A percentile compares a stretch with the other conserved stretches of the same genome.
Evolutionary conservation across 257 asterid genomes (phyloP).

Genomic region (Solanum rostratum): DNA sequence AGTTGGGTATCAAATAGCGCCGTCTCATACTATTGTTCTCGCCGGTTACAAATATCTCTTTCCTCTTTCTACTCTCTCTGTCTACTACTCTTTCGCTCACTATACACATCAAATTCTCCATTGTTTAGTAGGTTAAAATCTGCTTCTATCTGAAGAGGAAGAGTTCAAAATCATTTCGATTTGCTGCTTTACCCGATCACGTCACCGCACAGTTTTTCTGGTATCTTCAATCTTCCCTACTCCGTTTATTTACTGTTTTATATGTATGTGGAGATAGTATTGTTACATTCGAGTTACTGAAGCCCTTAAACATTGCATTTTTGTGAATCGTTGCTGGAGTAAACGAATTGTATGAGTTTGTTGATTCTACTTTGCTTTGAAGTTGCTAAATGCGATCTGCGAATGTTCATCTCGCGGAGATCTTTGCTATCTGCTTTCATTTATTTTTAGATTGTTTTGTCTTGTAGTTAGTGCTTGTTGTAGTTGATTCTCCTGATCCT

Average conservation of each 20-base stretch:
- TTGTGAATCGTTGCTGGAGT: background rate
- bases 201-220: conserved; percentile 1
- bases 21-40: conserved; percentile 23
- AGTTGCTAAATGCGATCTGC: background rate
- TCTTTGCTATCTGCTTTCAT: background rate
- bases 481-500: background rate
- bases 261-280: background rate
- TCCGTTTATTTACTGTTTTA: background rate
- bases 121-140: background rate
- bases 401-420: background rate
- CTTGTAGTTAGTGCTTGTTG: background rate
- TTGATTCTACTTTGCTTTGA: background rate
- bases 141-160: background rate
- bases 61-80: background rate
- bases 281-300: background rate
- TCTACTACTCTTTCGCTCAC: background rate
- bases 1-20: conserved; percentile 32
- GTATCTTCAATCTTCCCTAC: conserved; percentile 11
- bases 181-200: background rate
- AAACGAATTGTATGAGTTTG: background rate
- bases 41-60: conserved; percentile 32
- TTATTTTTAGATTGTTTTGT: background rate
- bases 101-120: background rate
- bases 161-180: conserved; percentile 1
- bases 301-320: background rate